phyloP scores from a whole-genome alignment of 768 basidiomycete genomes.

The Boletus reticulatus region DNA sequence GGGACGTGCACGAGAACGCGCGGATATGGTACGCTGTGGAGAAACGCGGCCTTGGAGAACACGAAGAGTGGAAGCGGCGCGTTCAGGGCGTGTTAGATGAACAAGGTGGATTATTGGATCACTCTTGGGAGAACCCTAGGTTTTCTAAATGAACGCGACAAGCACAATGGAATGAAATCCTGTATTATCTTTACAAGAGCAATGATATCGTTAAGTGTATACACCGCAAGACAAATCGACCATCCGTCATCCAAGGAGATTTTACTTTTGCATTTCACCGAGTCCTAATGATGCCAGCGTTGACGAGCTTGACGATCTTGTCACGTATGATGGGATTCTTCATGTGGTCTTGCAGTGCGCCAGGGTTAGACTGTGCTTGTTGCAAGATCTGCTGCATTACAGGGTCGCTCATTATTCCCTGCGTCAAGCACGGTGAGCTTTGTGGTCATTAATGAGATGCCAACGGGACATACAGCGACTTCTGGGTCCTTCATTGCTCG shows the following conservation, averaged over 20 bases:
- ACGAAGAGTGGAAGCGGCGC: slow-evolving; percentile 44
- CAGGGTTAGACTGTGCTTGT: slow-evolving; percentile 88
- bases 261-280: slow-evolving; percentile 41
- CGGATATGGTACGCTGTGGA: slow-evolving; percentile 64
- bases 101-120: slow-evolving; percentile 49
- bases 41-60: slow-evolving; percentile 32
- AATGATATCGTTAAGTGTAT: slow-evolving; percentile 19
- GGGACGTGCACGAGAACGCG: slow-evolving; percentile 75
- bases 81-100: slow-evolving; percentile 36
- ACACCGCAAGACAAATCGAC: slow-evolving; percentile 18
- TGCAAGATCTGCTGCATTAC: slow-evolving; percentile 94
- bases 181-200: slow-evolving; percentile 25
- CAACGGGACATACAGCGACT: slow-evolving; percentile 63
- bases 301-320: slow-evolving; percentile 88
- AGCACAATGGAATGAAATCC: not conserved
- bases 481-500: slow-evolving; percentile 98
- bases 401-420: slow-evolving; percentile 87
- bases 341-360: slow-evolving; percentile 92
- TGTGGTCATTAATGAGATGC: not conserved
- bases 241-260: slow-evolving; percentile 10
- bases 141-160: slow-evolving; percentile 5
- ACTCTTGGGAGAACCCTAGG: slow-evolving; percentile 70
- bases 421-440: slow-evolving; percentile 10
- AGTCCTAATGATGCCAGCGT: slow-evolving; percentile 92
- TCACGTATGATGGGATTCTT: slow-evolving; percentile 79